phyloP scores from a whole-genome alignment of 1,284 basidiomycete species.

The Ustilago bromivora region DNA sequence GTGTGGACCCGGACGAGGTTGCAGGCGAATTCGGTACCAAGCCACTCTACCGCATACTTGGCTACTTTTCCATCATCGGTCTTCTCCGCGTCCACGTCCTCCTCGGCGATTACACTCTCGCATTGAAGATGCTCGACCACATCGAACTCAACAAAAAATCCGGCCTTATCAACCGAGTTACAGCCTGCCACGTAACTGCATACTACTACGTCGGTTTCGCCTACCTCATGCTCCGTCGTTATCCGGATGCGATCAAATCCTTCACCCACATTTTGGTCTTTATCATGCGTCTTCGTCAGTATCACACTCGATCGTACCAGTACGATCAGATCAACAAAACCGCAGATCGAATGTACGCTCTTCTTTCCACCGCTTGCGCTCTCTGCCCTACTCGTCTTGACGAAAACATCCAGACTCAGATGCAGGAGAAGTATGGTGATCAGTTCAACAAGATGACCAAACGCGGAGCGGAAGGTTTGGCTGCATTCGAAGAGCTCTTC shows the following conservation, averaged over 20 bases:
- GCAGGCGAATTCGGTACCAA: slow-evolving; percentile 91
- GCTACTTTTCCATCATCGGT: slow-evolving; percentile 93
- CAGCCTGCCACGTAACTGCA: slow-evolving; percentile 79
- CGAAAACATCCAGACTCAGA: slow-evolving; percentile 91
- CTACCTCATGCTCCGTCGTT: slow-evolving; percentile 93
- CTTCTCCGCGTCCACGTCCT: slow-evolving; percentile 94
- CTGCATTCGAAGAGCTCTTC: slow-evolving; percentile 94
- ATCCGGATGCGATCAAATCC: slow-evolving; percentile 92
- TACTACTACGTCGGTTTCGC: slow-evolving; percentile 97
- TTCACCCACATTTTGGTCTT: slow-evolving; percentile 89
- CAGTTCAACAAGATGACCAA: slow-evolving; percentile 84
- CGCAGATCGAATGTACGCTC: slow-evolving; percentile 95
- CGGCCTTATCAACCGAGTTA: slow-evolving; percentile 64
- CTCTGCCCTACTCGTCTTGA: slow-evolving; percentile 88
- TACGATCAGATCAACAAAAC: slow-evolving; percentile 99
- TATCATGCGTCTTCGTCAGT: slow-evolving; percentile 74
- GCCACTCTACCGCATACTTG: slow-evolving; percentile 93
- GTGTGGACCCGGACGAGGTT: slow-evolving; percentile 81
- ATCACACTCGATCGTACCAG: slow-evolving; percentile 94
- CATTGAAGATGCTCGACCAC: slow-evolving; percentile 94
- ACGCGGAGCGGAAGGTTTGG: slow-evolving; percentile 77
- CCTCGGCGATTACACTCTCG: slow-evolving; percentile 93
- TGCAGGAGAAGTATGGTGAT: slow-evolving; percentile 92
- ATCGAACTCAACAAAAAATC: slow-evolving; percentile 74
- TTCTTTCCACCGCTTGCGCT: slow-evolving; percentile 92